Conservation (phyloP, 768 basidiomycete species). For the Boletellus sp. region DNA sequence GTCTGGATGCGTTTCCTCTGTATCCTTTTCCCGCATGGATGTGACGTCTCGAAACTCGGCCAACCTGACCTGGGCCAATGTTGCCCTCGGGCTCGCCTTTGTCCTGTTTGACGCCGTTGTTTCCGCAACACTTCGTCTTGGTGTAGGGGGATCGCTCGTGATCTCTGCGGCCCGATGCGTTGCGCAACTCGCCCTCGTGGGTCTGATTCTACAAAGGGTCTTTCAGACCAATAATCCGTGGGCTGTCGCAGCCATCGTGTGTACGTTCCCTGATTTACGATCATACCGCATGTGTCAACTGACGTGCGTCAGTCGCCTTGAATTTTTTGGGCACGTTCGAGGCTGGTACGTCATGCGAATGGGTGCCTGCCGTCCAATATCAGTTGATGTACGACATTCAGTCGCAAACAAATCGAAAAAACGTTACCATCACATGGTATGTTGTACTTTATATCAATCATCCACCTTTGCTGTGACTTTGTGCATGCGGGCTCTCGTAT, state of each 20-base stretch:
- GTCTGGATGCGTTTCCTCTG: too few species aligned
- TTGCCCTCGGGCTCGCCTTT: slow-evolving; percentile 71
- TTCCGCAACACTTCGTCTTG: slow-evolving; percentile 63
- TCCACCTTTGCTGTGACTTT: neutral
- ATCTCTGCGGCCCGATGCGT: slow-evolving; percentile 72
- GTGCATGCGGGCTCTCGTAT: slow-evolving; percentile 5
- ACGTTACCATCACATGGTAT: slow-evolving; percentile 71
- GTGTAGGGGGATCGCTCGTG: slow-evolving; percentile 63
- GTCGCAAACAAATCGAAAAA: slow-evolving; percentile 78
- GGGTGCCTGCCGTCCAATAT: too few species aligned
- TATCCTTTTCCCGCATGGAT: slow-evolving; percentile 29
- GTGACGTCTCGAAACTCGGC: slow-evolving; percentile 13
- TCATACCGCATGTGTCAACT: neutral
- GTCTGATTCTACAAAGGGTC: slow-evolving; percentile 62
- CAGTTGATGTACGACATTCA: slow-evolving; percentile 20
- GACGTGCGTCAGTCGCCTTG: slow-evolving; percentile 48
- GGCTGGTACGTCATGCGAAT: slow-evolving; percentile 48
- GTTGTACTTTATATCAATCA: neutral
- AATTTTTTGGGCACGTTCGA: slow-evolving; percentile 79
- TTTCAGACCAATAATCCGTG: slow-evolving; percentile 74
- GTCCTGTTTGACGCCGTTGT: slow-evolving; percentile 68
- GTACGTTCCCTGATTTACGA: slow-evolving; percentile 40
- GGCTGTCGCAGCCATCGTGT: slow-evolving; percentile 69
- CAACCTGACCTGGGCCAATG: slow-evolving; percentile 66
- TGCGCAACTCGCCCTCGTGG: slow-evolving; percentile 73